Evolutionary conservation across 305 asterid species (phyloP).

Genomic region (Plantago coronopus): DNA sequence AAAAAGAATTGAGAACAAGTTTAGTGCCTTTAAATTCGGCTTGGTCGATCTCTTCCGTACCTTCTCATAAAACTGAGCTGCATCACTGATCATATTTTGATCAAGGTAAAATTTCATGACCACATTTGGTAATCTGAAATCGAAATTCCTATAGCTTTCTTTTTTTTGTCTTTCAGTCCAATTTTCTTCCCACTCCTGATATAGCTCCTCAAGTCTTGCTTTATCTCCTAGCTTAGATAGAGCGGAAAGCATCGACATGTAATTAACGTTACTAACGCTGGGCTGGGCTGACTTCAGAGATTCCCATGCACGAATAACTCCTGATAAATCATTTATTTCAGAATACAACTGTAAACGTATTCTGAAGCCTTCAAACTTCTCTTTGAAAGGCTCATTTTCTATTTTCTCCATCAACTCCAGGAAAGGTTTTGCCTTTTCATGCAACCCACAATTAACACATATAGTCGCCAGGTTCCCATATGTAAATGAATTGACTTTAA

Average conservation of each 20-base stretch:
- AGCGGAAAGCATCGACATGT: conserved; percentile 52
- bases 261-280: conserved; percentile 39
- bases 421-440: conserved; percentile 35
- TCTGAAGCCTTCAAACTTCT: conserved; percentile 27
- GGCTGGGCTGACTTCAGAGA: conserved; percentile 35
- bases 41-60: conserved; percentile 24
- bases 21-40: conserved; percentile 49
- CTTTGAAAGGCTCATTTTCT: conserved; percentile 21
- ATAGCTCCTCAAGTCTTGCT: conserved; percentile 45
- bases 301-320: conserved; percentile 49
- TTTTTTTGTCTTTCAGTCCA: no score
- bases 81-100: conserved; percentile 53
- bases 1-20: conserved; percentile 37
- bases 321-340: conserved; percentile 44
- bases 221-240: conserved; percentile 56
- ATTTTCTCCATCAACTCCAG: conserved; percentile 47
- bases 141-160: conserved; percentile 26
- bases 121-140: conserved; percentile 58
- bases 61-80: conserved; percentile 39
- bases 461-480: conserved; percentile 58
- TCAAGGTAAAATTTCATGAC: conserved; percentile 53
- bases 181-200: conserved; percentile 53
- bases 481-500: conserved; percentile 44
- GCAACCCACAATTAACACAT: conserved; percentile 40
- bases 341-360: conserved; percentile 47